Conservation (phyloP, 345 rosid species). For the Pistacia atlantica region DNA sequence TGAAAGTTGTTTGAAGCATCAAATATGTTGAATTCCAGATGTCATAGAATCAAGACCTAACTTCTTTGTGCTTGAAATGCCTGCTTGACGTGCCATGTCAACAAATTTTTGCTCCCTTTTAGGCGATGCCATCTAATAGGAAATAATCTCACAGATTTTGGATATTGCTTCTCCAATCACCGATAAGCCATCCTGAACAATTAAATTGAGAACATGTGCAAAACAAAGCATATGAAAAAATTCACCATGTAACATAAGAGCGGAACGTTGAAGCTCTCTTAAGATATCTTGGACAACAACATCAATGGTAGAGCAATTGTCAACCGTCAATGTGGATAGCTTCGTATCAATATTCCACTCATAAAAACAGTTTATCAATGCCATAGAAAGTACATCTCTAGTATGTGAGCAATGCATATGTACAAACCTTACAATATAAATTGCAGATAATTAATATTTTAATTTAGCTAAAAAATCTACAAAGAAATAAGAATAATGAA, state of each 20-base stretch:
- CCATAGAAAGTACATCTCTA: not conserved
- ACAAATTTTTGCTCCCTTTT: not conserved
- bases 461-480: no score
- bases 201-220: not conserved
- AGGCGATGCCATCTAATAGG: not conserved
- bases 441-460: no score
- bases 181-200: not conserved
- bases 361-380: not conserved
- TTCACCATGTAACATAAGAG: not conserved
- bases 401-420: conserved; percentile 7
- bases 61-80: not conserved
- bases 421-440: not conserved
- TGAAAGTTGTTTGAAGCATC: no score
- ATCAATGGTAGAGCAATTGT: conserved; percentile 7
- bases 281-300: not conserved
- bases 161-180: not conserved
- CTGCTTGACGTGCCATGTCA: not conserved
- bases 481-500: no score
- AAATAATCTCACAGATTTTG: not conserved
- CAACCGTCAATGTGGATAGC: not conserved
- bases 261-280: not conserved
- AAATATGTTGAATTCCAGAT: no score
- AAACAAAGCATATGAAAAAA: not conserved
- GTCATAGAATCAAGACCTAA: not conserved
- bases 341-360: not conserved